Evolutionary conservation across 2,329 filamentous ascomycete genomes (phyloP).

Genomic region (Didymella keratinophila): DNA sequence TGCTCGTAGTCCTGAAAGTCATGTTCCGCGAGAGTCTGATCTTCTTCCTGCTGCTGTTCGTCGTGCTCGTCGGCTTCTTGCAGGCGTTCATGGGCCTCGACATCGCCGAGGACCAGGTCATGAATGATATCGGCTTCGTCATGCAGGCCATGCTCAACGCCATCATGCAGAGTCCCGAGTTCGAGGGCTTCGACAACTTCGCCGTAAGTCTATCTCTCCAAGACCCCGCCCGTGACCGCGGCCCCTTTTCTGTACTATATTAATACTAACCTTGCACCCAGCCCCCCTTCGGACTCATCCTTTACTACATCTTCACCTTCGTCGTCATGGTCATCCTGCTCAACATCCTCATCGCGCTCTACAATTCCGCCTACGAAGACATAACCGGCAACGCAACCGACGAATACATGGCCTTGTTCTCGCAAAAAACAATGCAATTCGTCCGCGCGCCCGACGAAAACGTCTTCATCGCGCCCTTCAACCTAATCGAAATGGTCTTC

Average conservation of each 20-base stretch:
- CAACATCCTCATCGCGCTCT: slow-evolving; percentile 96
- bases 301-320: slow-evolving; percentile 98
- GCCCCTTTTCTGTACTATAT: not conserved
- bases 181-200: slow-evolving; percentile 87
- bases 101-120: slow-evolving; percentile 72
- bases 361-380: slow-evolving; percentile 95
- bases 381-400: slow-evolving; percentile 93
- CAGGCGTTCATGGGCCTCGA: slow-evolving; percentile 95
- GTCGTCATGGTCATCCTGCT: slow-evolving; percentile 94
- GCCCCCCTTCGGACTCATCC: slow-evolving; percentile 89
- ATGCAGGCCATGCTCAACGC: slow-evolving; percentile 85
- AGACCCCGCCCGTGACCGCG: not conserved
- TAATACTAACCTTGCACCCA: slow-evolving; percentile 7
- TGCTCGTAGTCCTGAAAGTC: slow-evolving; percentile 92
- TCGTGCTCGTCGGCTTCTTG: slow-evolving; percentile 86
- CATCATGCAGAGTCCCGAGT: slow-evolving; percentile 91
- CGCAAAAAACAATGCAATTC: slow-evolving; percentile 95
- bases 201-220: slow-evolving; percentile 53
- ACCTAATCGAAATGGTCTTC: slow-evolving; percentile 85
- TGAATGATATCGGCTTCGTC: slow-evolving; percentile 74
- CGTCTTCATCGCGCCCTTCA: slow-evolving; percentile 95
- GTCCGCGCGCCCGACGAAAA: slow-evolving; percentile 97
- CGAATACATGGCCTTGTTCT: slow-evolving; percentile 92
- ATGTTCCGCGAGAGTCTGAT: slow-evolving; percentile 78
- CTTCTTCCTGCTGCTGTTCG: slow-evolving; percentile 88